Base-by-base conservation (phyloP, 192 early-diverging fungal genomes). In the Jimgerdemannia flammicorona region DNA sequence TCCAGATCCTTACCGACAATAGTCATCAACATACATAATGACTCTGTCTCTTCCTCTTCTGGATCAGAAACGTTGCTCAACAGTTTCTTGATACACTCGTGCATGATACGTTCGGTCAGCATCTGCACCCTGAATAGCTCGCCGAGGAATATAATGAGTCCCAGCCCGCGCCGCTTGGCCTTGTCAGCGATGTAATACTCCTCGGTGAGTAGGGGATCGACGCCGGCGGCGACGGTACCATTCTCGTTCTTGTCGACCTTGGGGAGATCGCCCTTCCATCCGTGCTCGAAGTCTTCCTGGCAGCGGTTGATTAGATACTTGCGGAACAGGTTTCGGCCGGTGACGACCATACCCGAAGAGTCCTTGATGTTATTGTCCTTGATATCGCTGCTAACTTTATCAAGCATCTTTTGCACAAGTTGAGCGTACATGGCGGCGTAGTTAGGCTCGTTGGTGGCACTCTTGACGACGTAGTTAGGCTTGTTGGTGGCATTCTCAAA, bases 401-500 rank as follows among this genome's bases (percentile, higher is more conserved):
- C 88, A 75, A 97, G 91, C 77, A 99, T 82, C 78, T 89, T 87
- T 64, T 87, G 81, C 86, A 96, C 97, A 69, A 99, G 87, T 64
- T 85, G 86, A 20, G 96, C 97, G 78, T 97, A 99, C 86, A 98
- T 93, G 67, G n/a, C n/a, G n/a, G n/a, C n/a, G 87, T 97, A 99
- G 71, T 87, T 87, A n/a, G 93, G 88, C 81, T 99, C 98, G 75
- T 98, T 96, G 43, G 95, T 88, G 4, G 98, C 96, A 87, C 99
- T 99, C 41, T 98, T n/a, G n/a, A n/a, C n/a, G n/a, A n/a, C n/a
- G 87, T 97, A 99, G 71, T 87, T 87, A n/a, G 93, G 88, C 81
- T 99, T 97, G 75, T 98, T 96, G 43, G 95, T 88, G 4, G 98
- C 96, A 87, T 99, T 99, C 41, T 98, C 93, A 74, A 96, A 99